Percentiles rank a stretch among this genome's conserved stretches.
Evolutionary conservation across 2,329 filamentous ascomycete species (phyloP).

Genomic region (Leptographium lundbergii): DNA sequence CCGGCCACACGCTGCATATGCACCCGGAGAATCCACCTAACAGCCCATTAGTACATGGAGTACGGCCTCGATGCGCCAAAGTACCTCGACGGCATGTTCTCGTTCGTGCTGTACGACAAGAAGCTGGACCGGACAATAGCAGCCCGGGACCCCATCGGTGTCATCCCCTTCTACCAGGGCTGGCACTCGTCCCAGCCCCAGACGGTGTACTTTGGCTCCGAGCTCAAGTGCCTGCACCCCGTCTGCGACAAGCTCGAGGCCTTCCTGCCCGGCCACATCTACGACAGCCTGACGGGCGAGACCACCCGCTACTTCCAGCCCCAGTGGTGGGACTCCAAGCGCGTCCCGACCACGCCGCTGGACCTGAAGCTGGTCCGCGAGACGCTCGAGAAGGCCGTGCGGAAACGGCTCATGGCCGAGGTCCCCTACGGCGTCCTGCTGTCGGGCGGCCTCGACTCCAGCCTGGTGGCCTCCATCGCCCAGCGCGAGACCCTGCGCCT

Average conservation of each 20-base stretch:
- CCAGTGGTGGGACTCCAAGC: conserved; percentile 76
- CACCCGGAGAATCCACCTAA: conserved; percentile 2
- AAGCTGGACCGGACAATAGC: conserved; percentile 83
- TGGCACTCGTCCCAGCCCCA: conserved; percentile 72
- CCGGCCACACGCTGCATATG: neutral
- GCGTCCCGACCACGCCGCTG: conserved; percentile 65
- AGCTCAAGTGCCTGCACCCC: conserved; percentile 83
- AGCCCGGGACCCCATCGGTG: conserved; percentile 89
- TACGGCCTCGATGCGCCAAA: conserved; percentile 86
- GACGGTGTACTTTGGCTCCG: conserved; percentile 89
- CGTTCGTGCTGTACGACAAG: conserved; percentile 96
- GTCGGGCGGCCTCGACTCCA: conserved; percentile 92
- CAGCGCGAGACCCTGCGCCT: conserved; percentile 80
- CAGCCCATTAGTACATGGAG: conserved; percentile 61
- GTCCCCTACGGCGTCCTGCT: conserved; percentile 94
- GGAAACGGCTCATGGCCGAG: conserved; percentile 97
- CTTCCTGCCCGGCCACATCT: conserved; percentile 92
- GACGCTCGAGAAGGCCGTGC: conserved; percentile 77
- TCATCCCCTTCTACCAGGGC: conserved; percentile 96
- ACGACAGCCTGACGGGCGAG: conserved; percentile 82
- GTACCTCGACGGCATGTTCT: conserved; percentile 98
- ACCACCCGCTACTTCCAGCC: conserved; percentile 84
- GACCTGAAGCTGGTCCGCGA: conserved; percentile 74
- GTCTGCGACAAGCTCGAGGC: conserved; percentile 92
- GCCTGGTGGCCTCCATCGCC: conserved; percentile 86